phyloP scores from a whole-genome alignment of 371 early-diverging fungal genomes.

The Coemansia linderi region DNA sequence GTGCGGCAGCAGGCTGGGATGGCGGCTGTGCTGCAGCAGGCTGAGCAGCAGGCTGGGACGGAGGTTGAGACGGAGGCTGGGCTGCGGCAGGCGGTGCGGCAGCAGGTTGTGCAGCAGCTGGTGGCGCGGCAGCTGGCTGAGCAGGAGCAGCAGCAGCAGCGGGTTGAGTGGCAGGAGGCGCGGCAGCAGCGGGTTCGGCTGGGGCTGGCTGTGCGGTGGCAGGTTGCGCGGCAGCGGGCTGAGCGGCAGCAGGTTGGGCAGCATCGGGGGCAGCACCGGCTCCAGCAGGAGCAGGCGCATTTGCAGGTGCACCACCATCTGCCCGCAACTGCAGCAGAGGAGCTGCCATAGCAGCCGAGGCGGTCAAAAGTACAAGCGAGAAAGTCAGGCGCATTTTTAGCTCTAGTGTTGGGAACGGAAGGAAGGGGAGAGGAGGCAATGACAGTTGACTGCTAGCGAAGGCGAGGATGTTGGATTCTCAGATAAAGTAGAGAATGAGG shows the following conservation, averaged over 20 bases:
- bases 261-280: background rate
- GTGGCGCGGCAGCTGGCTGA: background rate
- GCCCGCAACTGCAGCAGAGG: slow-evolving; percentile 5
- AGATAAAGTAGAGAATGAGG: background rate
- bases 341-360: background rate
- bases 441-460: background rate
- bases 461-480: background rate
- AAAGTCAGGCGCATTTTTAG: background rate
- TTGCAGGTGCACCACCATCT: background rate
- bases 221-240: background rate
- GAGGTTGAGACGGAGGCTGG: background rate
- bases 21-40: background rate
- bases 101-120: slow-evolving; percentile 7
- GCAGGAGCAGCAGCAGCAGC: background rate
- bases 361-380: background rate
- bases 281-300: background rate
- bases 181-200: background rate
- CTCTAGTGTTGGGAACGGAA: background rate
- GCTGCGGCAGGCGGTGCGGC: background rate
- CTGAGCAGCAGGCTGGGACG: background rate
- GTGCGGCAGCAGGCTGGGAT: background rate
- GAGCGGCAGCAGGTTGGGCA: background rate
- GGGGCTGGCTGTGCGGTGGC: background rate
- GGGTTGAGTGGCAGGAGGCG: background rate
- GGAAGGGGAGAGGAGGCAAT: background rate